These are phyloP conservation scores for Calonectria multiphialidica DNA, from an alignment of 2,329 filamentous ascomycete genomes.

Conservation along the genomic window DNA sequence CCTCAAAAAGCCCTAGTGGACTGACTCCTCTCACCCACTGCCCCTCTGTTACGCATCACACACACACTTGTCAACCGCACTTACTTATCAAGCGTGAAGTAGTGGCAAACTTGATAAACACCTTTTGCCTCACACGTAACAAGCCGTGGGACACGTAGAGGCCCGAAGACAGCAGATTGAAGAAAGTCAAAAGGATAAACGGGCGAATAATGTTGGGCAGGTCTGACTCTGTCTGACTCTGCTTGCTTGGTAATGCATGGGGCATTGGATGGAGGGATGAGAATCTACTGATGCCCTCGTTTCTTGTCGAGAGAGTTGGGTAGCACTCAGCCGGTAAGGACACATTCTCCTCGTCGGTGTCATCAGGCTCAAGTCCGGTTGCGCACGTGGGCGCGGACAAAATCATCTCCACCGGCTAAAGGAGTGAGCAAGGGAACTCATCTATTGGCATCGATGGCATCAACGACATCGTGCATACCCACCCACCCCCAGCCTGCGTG, in stretches of 20 bases:
- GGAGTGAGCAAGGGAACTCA: conserved; percentile 7
- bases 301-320: not conserved
- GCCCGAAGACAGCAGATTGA: not conserved
- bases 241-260: not conserved
- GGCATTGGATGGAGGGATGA: not conserved
- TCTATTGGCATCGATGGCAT: conserved; percentile 8
- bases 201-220: not conserved
- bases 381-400: conserved; percentile 22
- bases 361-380: not conserved
- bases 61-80: not conserved
- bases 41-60: not conserved
- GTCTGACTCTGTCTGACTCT: not conserved
- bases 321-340: not conserved
- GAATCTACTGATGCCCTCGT: not conserved
- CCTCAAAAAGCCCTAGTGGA: not conserved
- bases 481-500: not conserved
- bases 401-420: conserved; percentile 21
- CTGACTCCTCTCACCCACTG: not conserved
- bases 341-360: not conserved
- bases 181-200: not conserved
- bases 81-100: not conserved
- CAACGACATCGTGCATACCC: conserved; percentile 22
- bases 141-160: not conserved
- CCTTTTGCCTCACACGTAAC: too few species aligned
- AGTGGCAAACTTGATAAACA: not conserved